phyloP scores from a whole-genome alignment of 2,329 filamentous ascomycete species.

The Fusarium continuum region DNA sequence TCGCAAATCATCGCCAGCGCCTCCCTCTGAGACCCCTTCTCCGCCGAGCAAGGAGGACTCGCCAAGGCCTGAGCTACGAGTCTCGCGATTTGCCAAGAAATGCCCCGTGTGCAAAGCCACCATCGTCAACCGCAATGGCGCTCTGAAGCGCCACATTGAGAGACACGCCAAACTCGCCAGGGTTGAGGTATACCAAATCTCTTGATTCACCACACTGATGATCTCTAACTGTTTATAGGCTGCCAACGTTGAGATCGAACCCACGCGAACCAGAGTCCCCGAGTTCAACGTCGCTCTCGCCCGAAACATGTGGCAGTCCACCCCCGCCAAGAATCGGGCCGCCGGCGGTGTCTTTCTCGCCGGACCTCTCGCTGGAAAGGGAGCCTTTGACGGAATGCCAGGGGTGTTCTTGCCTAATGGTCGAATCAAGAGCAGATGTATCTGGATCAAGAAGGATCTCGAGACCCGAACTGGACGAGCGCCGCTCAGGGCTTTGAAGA shows the following conservation, averaged over 20 bases:
- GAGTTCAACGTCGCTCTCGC: constrained; percentile 7
- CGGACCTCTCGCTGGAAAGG: constrained; percentile 12
- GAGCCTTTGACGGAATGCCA: constrained; percentile 3
- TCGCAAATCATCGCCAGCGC: accelerated
- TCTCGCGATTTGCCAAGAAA: not conserved
- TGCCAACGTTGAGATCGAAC: not conserved
- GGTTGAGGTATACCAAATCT: not conserved
- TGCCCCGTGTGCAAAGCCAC: constrained; percentile 13
- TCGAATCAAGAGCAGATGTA: constrained; percentile 1
- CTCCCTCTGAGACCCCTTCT: accelerated
- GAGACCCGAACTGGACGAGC: not conserved
- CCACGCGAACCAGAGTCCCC: not conserved
- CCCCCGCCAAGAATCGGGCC: constrained; percentile 9
- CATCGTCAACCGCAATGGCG: constrained; percentile 1
- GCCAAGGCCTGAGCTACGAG: accelerated
- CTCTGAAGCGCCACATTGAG: constrained; percentile 1
- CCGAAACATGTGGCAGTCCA: constrained; percentile 13
- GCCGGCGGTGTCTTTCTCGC: constrained; percentile 1
- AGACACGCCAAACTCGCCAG: constrained; percentile 15
- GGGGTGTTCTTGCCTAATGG: constrained; percentile 1
- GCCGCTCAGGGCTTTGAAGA: not conserved
- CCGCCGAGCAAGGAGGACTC: not conserved
- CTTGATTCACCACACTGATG: accelerated
- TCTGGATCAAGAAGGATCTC: constrained; percentile 16
- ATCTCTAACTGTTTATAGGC: not conserved